Evolutionary conservation across 257 asterid genomes (phyloP).

Genomic region (Nicotiana noctiflora): DNA sequence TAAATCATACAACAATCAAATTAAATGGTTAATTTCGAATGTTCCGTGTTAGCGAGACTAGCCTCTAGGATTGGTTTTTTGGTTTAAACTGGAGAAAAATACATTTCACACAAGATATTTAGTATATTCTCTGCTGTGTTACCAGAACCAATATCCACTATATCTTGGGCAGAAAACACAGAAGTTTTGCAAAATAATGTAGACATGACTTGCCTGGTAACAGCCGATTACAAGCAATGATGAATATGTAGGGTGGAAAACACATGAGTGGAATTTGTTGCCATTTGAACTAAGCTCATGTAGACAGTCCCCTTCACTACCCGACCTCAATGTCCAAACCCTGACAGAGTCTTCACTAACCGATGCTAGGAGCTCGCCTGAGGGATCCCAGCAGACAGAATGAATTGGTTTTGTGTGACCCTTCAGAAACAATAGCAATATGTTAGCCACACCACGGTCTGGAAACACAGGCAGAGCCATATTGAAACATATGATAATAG

Average conservation of each 20-base stretch:
- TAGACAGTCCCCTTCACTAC: constrained; percentile 74
- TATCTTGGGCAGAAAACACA: not conserved
- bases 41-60: not conserved
- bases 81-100: not conserved
- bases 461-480: not conserved
- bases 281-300: constrained; percentile 86
- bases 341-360: constrained; percentile 85
- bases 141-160: too few species aligned
- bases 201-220: constrained; percentile 66
- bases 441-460: not conserved
- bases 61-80: not conserved
- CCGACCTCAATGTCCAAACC: constrained; percentile 83
- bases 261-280: constrained; percentile 82
- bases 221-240: constrained; percentile 88
- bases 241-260: constrained; percentile 79
- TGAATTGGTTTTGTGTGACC: constrained; percentile 71
- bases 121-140: not conserved
- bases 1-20: not conserved
- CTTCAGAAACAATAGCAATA: constrained; percentile 22
- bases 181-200: not conserved
- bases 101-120: not conserved
- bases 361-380: constrained; percentile 86
- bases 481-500: not conserved
- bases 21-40: not conserved
- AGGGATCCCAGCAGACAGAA: constrained; percentile 82